Evolutionary conservation across 495 filamentous ascomycete species (phyloP).

Genomic region (Aspergillus asperescens): DNA sequence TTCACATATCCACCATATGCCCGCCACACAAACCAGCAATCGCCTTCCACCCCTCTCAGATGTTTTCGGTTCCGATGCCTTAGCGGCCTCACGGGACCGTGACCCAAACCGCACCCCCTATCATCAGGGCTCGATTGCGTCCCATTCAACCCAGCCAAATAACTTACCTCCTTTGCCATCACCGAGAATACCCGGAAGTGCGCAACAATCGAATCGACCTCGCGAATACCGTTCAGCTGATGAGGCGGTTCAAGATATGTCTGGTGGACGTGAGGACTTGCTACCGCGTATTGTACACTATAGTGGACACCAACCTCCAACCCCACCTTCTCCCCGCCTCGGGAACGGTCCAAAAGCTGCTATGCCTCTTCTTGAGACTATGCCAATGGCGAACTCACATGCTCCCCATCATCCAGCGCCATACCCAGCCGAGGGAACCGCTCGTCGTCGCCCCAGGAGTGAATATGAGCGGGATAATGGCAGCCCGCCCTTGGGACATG

Average conservation of each 20-base stretch:
- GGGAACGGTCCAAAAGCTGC: slow-evolving; percentile 33
- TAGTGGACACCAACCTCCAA: slow-evolving; percentile 81
- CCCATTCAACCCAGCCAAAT: slow-evolving; percentile 68
- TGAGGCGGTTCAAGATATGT: slow-evolving; percentile 83
- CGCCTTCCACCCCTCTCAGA: slow-evolving; percentile 90
- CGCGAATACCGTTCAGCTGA: slow-evolving; percentile 94
- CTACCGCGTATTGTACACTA: slow-evolving; percentile 94
- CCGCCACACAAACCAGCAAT: slow-evolving; percentile 84
- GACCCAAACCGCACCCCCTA: slow-evolving; percentile 36
- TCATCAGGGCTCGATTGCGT: slow-evolving; percentile 42
- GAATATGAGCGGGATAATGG: slow-evolving; percentile 85
- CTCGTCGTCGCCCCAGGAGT: slow-evolving; percentile 68
- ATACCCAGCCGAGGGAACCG: slow-evolving; percentile 41
- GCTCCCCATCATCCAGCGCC: slow-evolving; percentile 24
- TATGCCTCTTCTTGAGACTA: slow-evolving; percentile 28
- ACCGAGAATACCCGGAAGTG: slow-evolving; percentile 57
- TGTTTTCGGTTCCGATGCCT: slow-evolving; percentile 81
- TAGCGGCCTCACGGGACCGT: slow-evolving; percentile 45
- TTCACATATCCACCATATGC: slow-evolving; percentile 88
- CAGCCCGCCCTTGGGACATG: slow-evolving; percentile 42
- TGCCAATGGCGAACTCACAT: slow-evolving; percentile 19
- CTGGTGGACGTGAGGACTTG: slow-evolving; percentile 85
- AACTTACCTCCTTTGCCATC: slow-evolving; percentile 60
- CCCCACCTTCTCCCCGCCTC: slow-evolving; percentile 75
- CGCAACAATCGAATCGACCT: slow-evolving; percentile 52